Evolutionary conservation across 2,329 filamentous ascomycete genomes (phyloP), one percentile per base, ranked within the genome.

Genomic region (Pseudopithomyces chartarum): DNA sequence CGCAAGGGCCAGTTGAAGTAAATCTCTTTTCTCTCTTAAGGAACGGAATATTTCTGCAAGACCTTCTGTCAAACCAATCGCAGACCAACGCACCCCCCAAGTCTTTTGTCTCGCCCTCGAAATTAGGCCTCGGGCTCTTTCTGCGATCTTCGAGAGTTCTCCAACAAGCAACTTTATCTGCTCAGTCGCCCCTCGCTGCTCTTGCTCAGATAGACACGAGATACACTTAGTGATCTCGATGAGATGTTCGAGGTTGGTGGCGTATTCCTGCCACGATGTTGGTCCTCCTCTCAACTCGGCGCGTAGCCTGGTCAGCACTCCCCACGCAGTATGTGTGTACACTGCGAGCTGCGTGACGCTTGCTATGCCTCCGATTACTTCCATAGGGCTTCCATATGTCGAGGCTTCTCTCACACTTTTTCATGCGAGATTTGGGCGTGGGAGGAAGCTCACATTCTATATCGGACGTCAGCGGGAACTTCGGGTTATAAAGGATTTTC

Each of bases 311-410:
- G 23, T 33, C 11, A 51, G 34, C 8, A 43, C 23, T 34, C 33
- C 33, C 39, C 48, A 42, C 1, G 48, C 48, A 12, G 38, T 17
- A 10, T 22, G 23, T 6, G 23, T 51, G 23, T 51, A 51, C 23
- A 19, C 48, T 15, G 38, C 48, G 10, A 51, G 48, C 15, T 51
- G 48, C 7, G 36, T 33, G 3, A 51, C n/a, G 38, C 48, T 51
- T 33, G 48, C 48, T 20, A 33, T n/a, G 4, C 23, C 48, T 15
- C 20, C 26, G 15, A 51, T 2, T 6, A 43, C 7, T 7, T 51
- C 48, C 48, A 51, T 51, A 15, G n/a, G 19, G 2, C 8, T 32
- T 10, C 7, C 44, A 34, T 32, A 22, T 33, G n/a, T 15, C 33
- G 7, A 6, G 42, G 10, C 7, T 22, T 11, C 6, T 22, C 13